Conservation (phyloP, 192 early-diverging fungal genomes). For the Jimgerdemannia flammicorona region DNA sequence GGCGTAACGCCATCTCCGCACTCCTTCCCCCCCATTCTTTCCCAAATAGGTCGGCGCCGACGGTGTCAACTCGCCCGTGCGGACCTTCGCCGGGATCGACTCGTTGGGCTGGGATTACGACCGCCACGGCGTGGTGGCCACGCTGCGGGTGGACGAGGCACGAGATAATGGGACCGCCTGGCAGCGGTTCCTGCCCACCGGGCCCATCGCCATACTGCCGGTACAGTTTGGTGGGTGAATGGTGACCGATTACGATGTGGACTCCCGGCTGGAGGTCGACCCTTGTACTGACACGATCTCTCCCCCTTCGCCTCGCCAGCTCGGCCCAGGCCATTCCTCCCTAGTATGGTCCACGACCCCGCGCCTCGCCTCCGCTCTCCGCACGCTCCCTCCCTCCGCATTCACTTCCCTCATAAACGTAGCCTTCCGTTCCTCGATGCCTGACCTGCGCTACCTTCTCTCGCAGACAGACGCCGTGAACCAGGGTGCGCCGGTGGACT, state of each 20-base stretch:
- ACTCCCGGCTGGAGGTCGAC: too few species aligned
- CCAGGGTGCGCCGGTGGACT: conserved; percentile 35
- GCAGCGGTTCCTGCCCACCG: conserved; percentile 93
- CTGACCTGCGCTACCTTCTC: conserved; percentile 73
- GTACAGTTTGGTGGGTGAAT: too few species aligned
- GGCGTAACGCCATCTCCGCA: too few species aligned
- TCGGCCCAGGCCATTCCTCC: conserved; percentile 59
- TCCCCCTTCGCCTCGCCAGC: too few species aligned
- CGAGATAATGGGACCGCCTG: conserved; percentile 70
- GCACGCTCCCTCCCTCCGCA: conserved; percentile 50
- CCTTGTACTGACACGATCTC: too few species aligned
- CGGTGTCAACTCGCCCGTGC: conserved; percentile 83
- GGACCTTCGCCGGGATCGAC: conserved; percentile 77
- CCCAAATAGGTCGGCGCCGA: conserved; percentile 84
- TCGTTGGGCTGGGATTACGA: conserved; percentile 85
- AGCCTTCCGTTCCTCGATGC: conserved; percentile 66
- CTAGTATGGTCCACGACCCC: conserved; percentile 89
- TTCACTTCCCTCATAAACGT: conserved; percentile 78
- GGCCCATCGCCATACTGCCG: conserved; percentile 93
- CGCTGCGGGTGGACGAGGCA: conserved; percentile 55
- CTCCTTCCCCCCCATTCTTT: neutral
- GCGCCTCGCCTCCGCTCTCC: conserved; percentile 57
- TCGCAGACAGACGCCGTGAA: conserved; percentile 44
- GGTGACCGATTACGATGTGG: too few species aligned
- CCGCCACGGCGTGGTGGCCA: conserved; percentile 85